These are phyloP conservation scores for Diaporthe citrichinensis DNA, from an alignment of 2,329 filamentous ascomycete genomes.

Conservation along the genomic window DNA sequence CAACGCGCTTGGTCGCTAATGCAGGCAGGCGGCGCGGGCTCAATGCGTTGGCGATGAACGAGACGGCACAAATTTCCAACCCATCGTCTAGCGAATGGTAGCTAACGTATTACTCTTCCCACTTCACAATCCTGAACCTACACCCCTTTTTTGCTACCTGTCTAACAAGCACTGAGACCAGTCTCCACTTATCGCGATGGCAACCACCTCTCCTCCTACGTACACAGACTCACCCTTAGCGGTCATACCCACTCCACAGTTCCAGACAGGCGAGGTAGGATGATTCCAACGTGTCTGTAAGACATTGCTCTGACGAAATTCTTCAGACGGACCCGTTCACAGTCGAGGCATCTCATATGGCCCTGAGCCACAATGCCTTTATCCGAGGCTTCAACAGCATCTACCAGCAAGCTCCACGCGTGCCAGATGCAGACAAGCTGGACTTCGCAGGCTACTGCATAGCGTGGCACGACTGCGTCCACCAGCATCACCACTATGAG, in stretches of 20 bases:
- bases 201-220: conserved; percentile 35
- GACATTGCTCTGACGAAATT: conserved; percentile 38
- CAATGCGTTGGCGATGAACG: background rate
- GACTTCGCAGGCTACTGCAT: conserved; percentile 45
- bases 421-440: conserved; percentile 40
- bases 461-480: conserved; percentile 44
- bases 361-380: conserved; percentile 46
- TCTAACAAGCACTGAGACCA: background rate
- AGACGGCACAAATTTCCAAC: background rate
- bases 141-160: background rate
- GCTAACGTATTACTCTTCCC: background rate
- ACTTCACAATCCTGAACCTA: background rate
- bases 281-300: conserved; percentile 48
- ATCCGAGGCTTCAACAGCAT: conserved; percentile 47
- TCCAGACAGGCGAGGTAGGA: conserved; percentile 54
- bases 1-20: background rate
- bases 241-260: conserved; percentile 41
- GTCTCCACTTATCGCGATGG: conserved; percentile 16
- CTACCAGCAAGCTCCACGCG: conserved; percentile 44
- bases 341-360: conserved; percentile 45
- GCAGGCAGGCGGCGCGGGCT: background rate
- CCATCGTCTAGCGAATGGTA: background rate
- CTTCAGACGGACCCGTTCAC: conserved; percentile 44
- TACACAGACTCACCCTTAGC: conserved; percentile 43
- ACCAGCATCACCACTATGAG: conserved; percentile 45